Evolutionary conservation across 257 asterid species (phyloP), one percentile per base, ranked within the genome.

Genomic region (Solanum pennellii): DNA sequence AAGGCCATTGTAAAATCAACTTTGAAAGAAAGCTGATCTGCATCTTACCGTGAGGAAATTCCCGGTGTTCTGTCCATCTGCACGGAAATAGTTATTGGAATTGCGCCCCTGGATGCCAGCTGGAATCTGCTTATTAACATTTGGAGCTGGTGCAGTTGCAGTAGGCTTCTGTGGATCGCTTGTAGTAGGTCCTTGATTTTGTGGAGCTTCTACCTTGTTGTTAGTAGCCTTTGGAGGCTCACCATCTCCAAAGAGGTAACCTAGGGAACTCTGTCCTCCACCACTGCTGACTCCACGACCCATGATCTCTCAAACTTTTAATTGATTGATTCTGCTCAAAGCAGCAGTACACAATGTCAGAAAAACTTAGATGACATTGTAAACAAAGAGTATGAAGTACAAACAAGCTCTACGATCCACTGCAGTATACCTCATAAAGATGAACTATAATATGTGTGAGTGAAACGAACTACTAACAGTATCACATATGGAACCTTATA

Each of bases 181-280:
- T 47, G 86, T 91, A 59, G 69, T 91, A 3, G 94, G 88, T 83
- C 90, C 91, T 52, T 88, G 91, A 52, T 89, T 86, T 87, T 83
- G 88, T 82, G 93, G 91, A 89, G 94, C 90, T 82, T 89, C 94
- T 13, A 73, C 89, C 44, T 83, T 91, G 33, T 49, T 90, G 86
- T 89, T 83, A 75, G 92, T 88, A 71, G 96, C 91, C 88, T 91
- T 93, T 73, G 98, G 93, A 86, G 92, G 92, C 86, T 94, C 97
- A n/a, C 92, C 91, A 73, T 93, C 89, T 89, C 98, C 98, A 29
- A 95, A 95, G 20, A 95, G 97, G 91, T 95, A 95, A 21, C 96
- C 97, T n/a, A 94, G 89, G 86, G 98, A 94, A 92, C 98, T 95
- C 91, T 95, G 96, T 41, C 98, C 98, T 27, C 98, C 98, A 80